Percentiles rank a stretch among this genome's conserved stretches.
Conservation (phyloP, 805 yeast genomes). For the Ogataea zsoltii region DNA sequence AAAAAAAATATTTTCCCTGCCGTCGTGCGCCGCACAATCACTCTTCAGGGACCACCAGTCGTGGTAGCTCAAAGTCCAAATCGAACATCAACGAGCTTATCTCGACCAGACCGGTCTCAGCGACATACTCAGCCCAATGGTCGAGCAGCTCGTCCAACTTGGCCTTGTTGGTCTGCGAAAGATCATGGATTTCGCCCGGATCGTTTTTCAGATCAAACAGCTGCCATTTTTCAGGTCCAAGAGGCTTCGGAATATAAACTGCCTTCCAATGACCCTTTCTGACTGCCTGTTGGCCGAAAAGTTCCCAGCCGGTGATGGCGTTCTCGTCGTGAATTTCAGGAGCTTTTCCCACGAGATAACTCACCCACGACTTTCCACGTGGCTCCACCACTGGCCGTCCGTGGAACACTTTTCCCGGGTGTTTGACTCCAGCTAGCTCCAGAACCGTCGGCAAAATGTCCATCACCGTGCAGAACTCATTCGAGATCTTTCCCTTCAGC, state of each 20-base stretch:
- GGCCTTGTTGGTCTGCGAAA: slow-evolving; percentile 39
- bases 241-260: slow-evolving; percentile 48
- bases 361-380: slow-evolving; percentile 48
- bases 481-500: slow-evolving; percentile 28
- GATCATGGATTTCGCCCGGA: slow-evolving; percentile 53
- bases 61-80: neutral
- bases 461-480: slow-evolving; percentile 56
- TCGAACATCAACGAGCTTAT: slow-evolving; percentile 7
- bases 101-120: slow-evolving; percentile 51
- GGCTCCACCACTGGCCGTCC: slow-evolving; percentile 46
- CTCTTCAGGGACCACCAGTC: neutral
- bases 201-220: slow-evolving; percentile 39
- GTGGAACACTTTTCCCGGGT: slow-evolving; percentile 42
- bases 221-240: slow-evolving; percentile 52
- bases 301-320: slow-evolving; percentile 56
- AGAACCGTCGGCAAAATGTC: slow-evolving; percentile 59
- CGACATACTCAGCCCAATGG: slow-evolving; percentile 53
- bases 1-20: neutral
- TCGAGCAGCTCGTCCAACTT: slow-evolving; percentile 42
- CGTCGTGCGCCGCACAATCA: neutral
- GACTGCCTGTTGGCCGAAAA: slow-evolving; percentile 57
- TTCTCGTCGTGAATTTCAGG: slow-evolving; percentile 41
- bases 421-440: slow-evolving; percentile 47
- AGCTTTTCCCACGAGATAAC: slow-evolving; percentile 34
- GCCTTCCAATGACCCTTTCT: slow-evolving; percentile 52